phyloP scores from a whole-genome alignment of 345 rosid species.

The Raphanus raphanistrum region DNA sequence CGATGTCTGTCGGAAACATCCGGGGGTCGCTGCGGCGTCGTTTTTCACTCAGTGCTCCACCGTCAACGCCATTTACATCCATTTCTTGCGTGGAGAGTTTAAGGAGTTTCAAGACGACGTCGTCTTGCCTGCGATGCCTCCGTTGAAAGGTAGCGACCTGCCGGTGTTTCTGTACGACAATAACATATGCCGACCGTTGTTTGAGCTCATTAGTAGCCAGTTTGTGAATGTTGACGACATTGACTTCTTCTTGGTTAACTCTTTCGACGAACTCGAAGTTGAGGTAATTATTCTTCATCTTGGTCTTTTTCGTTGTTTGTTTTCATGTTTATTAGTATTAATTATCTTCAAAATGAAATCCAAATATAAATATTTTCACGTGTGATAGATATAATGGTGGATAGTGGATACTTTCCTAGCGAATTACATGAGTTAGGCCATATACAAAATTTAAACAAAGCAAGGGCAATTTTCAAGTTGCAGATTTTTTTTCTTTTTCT shows the following conservation, averaged over 20 bases:
- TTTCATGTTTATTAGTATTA: background rate
- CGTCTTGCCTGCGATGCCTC: constrained; percentile 43
- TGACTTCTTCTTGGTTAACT: constrained; percentile 47
- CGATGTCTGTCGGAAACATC: constrained; percentile 28
- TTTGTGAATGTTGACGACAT: constrained; percentile 43
- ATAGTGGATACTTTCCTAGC: background rate
- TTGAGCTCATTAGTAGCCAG: constrained; percentile 27
- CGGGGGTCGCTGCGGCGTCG: constrained; percentile 41
- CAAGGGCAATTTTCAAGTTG: background rate
- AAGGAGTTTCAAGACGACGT: constrained; percentile 35
- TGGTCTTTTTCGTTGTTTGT: background rate
- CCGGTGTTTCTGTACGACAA: constrained; percentile 46
- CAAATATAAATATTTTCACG: background rate
- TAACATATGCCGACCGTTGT: constrained; percentile 21
- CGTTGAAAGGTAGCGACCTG: constrained; percentile 41
- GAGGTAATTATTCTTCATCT: constrained; percentile 41
- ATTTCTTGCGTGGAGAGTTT: constrained; percentile 35
- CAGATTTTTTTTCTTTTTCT: background rate
- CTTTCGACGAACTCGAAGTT: constrained; percentile 46
- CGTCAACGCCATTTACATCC: constrained; percentile 42
- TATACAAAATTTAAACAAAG: background rate
- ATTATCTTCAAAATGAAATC: background rate
- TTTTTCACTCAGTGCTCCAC: constrained; percentile 55
- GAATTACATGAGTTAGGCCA: background rate
- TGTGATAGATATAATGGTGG: background rate